Conservation (phyloP, 2,329 filamentous ascomycete genomes). For the Calonectria pauciramosa region DNA sequence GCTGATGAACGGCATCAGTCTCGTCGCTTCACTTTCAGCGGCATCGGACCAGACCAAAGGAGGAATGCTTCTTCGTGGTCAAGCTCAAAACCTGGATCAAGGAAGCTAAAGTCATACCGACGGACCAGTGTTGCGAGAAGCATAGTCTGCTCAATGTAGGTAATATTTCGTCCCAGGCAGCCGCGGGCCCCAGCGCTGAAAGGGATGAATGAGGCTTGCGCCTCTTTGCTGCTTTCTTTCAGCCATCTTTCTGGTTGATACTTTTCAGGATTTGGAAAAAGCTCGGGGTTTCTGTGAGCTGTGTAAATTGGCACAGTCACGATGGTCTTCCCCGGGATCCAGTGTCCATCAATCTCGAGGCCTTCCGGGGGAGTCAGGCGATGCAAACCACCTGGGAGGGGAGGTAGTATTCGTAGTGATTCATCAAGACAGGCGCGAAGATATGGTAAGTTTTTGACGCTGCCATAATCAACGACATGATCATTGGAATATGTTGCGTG, state of each 20-base stretch:
- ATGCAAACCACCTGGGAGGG: conserved; percentile 43
- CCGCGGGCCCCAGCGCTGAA: conserved; percentile 57
- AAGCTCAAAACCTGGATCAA: conserved; percentile 31
- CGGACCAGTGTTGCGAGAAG: conserved; percentile 57
- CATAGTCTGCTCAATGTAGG: conserved; percentile 60
- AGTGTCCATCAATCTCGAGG: conserved; percentile 46
- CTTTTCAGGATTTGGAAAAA: conserved; percentile 55
- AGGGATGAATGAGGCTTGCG: conserved; percentile 54
- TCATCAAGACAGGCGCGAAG: conserved; percentile 67
- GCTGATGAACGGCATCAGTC: background rate
- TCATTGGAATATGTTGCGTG: conserved; percentile 56
- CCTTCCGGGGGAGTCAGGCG: conserved; percentile 47
- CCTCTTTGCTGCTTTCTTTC: conserved; percentile 48
- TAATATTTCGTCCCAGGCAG: conserved; percentile 58
- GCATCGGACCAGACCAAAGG: conserved; percentile 36
- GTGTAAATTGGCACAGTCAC: conserved; percentile 55
- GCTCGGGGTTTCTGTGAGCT: conserved; percentile 53
- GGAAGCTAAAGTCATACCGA: conserved; percentile 55
- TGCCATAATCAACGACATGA: conserved; percentile 63
- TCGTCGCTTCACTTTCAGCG: conserved; percentile 23
- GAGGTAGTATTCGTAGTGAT: conserved; percentile 51
- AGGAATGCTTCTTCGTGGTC: conserved; percentile 38
- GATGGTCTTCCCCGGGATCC: conserved; percentile 52
- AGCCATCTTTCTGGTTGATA: conserved; percentile 59
- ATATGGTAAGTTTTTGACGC: conserved; percentile 64